Percentiles rank a stretch among this genome's conserved stretches.
Evolutionary conservation across 306 rosid species (phyloP).

Genomic region (Rosa rugosa): DNA sequence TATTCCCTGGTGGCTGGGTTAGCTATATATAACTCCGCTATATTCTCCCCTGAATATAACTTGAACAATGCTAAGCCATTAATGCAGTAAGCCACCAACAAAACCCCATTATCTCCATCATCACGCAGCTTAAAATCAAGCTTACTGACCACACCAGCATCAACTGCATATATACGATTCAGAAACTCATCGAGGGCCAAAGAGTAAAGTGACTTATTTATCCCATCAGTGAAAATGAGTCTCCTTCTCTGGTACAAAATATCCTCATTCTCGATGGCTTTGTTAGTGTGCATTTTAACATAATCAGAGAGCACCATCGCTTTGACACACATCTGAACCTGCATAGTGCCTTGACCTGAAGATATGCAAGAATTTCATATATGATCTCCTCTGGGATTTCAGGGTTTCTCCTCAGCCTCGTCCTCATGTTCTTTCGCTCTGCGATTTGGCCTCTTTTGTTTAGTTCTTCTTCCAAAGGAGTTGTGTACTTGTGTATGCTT

Average conservation of each 20-base stretch:
- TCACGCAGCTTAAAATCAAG: neutral
- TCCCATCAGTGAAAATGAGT: neutral
- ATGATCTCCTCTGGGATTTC: neutral
- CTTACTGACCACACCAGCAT: neutral
- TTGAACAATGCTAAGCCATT: neutral
- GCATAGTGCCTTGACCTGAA: neutral
- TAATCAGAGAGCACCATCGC: neutral
- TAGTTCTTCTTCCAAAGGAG: too few relatives aligned
- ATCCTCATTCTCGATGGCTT: constrained; percentile 6
- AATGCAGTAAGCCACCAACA: neutral
- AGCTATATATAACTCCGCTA: neutral
- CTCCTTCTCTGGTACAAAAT: neutral
- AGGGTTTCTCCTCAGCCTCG: neutral
- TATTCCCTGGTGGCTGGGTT: neutral
- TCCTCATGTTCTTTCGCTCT: neutral
- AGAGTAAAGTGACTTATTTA: neutral
- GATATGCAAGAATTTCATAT: neutral
- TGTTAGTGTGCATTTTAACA: neutral
- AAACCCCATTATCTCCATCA: neutral
- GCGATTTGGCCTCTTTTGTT: too few relatives aligned
- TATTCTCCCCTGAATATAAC: neutral
- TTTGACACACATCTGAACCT: neutral
- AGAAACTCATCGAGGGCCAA: neutral
- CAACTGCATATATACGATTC: too few relatives aligned
- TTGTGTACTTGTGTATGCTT: too few relatives aligned